Base-by-base conservation (phyloP, 1,139 yeast species). In the Geotrichum restrictum region DNA sequence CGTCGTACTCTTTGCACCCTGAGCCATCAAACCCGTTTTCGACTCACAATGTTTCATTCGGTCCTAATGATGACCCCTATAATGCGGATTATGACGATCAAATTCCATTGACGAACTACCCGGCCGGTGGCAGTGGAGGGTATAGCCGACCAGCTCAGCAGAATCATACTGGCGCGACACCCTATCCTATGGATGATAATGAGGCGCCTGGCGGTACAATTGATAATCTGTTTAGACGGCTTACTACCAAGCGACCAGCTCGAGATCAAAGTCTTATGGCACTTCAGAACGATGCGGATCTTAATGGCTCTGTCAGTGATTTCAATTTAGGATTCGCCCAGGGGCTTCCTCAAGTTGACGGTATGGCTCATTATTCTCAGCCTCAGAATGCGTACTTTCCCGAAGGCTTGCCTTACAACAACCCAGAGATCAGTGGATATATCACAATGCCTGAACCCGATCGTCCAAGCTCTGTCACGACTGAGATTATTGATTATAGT, bases 401-500 rank as follows among this genome's bases (percentile, higher is more conserved):
- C 1, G 41, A 40, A 16, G 49, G 50, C 5, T 18, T 43, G 33
- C 48, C 48, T 4, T 54, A 56, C 29, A 55, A 58, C 39, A 39
- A 39, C 22, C 57, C 56, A 29, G 52, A 52, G 3, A 54, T 57
- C n/a, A 55, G 16, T 44, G 62, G 18, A 52, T 58, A 48, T 48
- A 59, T 41, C 10, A 32, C 52, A 8, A 39, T 45, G 42, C 53
- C 54, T 3, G 52, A 53, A 14, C 55, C 53, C 11, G 37, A 49
- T 18, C 39, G 49, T 6, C 44, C 51, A 11, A 22, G 14, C 21
- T 44, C 51, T 8, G 32, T 37, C 16, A 36, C 44, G 31, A 21
- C 44, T n/a, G 56, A 51, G 7, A 58, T 55, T 22, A 55, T 60
- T 22, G 52, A 57, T 33, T 65, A 60, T 41, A 48, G 55, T 31